Evolutionary conservation across 2,329 filamentous ascomycete species (phyloP).

Genomic region (Pseudogymnoascus sp.): DNA sequence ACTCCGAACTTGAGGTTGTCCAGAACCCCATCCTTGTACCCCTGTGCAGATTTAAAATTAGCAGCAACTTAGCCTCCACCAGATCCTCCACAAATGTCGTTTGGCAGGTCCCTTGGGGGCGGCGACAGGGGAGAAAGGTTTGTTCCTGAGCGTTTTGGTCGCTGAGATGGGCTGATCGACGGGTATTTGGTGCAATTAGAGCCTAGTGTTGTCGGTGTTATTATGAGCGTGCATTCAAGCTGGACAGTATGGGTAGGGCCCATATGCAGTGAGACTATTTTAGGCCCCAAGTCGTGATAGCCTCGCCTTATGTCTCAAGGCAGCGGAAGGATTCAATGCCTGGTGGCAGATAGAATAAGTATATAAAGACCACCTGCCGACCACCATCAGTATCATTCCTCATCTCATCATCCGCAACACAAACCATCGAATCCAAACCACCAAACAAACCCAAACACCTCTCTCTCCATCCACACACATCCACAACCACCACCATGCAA

Average conservation of each 20-base stretch:
- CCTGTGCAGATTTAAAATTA: neutral
- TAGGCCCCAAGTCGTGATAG: neutral
- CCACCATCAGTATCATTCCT: neutral
- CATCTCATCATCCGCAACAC: neutral
- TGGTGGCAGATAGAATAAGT: neutral
- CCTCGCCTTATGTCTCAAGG: neutral
- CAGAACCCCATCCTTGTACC: neutral
- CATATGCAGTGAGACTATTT: neutral
- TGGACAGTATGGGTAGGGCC: neutral
- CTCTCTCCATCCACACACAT: neutral
- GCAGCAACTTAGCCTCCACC: neutral
- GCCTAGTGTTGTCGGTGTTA: neutral
- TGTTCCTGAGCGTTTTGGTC: neutral
- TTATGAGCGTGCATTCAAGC: neutral
- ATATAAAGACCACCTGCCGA: neutral
- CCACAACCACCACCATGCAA: neutral
- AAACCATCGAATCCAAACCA: neutral
- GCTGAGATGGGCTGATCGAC: neutral
- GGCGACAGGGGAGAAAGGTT: neutral
- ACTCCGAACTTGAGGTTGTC: neutral
- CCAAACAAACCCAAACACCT: neutral
- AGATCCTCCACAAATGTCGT: neutral
- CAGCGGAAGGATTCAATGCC: neutral
- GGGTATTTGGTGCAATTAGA: neutral
- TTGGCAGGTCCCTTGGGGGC: neutral